phyloP scores from a whole-genome alignment of 306 rosid species.

The Rosa persica region DNA sequence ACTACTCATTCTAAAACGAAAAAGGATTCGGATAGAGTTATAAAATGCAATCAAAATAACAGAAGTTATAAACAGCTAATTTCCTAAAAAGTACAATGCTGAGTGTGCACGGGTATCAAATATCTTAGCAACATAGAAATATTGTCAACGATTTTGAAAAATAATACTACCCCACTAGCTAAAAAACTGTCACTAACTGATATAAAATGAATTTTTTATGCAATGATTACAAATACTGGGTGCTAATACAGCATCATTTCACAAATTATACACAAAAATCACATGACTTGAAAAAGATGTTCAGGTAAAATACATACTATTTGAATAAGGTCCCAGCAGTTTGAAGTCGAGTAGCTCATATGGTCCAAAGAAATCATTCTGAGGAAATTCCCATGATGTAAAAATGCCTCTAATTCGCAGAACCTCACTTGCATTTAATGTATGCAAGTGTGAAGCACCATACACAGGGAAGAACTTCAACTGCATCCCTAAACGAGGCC shows the following conservation, averaged over 20 bases:
- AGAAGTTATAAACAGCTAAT: neutral
- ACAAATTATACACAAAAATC: neutral
- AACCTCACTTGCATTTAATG: conserved; percentile 55
- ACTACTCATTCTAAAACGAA: neutral
- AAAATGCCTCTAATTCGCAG: conserved; percentile 34
- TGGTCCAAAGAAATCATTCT: conserved; percentile 68
- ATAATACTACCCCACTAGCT: neutral
- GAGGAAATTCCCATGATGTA: conserved; percentile 56
- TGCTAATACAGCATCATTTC: conserved; percentile 9
- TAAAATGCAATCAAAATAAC: neutral
- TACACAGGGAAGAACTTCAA: conserved; percentile 68
- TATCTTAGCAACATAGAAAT: neutral
- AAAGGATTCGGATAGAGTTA: neutral
- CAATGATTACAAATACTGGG: neutral
- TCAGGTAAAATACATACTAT: conserved; percentile 46
- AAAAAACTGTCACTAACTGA: neutral
- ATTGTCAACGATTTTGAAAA: neutral
- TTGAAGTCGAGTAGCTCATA: conserved; percentile 79
- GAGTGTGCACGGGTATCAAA: conserved; percentile 3
- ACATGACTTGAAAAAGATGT: neutral
- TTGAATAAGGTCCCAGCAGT: conserved; percentile 48
- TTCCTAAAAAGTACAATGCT: neutral
- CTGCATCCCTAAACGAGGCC: conserved; percentile 74
- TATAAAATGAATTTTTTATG: neutral
- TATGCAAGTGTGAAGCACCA: neutral